phyloP scores from a whole-genome alignment of 345 rosid genomes.

The Eucalyptus pauciflora region DNA sequence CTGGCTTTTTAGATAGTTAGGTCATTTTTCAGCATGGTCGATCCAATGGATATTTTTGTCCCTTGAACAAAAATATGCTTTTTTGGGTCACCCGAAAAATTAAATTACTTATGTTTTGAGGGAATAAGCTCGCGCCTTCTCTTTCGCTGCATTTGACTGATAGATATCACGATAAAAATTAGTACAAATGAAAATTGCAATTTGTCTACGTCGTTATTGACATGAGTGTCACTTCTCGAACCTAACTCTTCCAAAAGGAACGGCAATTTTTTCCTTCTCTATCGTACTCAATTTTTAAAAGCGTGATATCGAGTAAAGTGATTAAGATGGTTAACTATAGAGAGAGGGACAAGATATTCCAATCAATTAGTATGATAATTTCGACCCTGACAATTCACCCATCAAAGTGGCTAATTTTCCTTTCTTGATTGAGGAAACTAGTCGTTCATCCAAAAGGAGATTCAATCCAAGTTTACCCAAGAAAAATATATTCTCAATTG shows the following conservation, averaged over 20 bases:
- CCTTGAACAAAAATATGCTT: not conserved
- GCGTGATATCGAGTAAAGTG: not conserved
- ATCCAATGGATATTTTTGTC: not conserved
- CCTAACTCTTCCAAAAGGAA: not conserved
- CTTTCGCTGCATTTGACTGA: not conserved
- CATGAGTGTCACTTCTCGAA: not conserved
- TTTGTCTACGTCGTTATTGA: not conserved
- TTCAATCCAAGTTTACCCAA: not conserved
- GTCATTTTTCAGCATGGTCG: no score
- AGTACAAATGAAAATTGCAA: not conserved
- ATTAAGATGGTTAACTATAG: not conserved
- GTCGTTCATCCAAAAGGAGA: not conserved
- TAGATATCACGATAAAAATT: not conserved
- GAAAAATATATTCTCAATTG: not conserved
- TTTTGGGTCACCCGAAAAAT: not conserved
- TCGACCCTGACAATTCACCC: not conserved
- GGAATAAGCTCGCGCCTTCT: not conserved
- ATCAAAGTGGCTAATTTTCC: not conserved
- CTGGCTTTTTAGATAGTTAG: no score
- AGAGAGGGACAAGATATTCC: not conserved
- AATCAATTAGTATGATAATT: not conserved
- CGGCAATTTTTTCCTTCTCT: not conserved
- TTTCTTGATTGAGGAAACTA: not conserved
- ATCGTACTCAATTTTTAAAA: not conserved
- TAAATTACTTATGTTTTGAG: not conserved